Conservation (phyloP, 2,329 filamentous ascomycete species). For the Periconia sp. region DNA sequence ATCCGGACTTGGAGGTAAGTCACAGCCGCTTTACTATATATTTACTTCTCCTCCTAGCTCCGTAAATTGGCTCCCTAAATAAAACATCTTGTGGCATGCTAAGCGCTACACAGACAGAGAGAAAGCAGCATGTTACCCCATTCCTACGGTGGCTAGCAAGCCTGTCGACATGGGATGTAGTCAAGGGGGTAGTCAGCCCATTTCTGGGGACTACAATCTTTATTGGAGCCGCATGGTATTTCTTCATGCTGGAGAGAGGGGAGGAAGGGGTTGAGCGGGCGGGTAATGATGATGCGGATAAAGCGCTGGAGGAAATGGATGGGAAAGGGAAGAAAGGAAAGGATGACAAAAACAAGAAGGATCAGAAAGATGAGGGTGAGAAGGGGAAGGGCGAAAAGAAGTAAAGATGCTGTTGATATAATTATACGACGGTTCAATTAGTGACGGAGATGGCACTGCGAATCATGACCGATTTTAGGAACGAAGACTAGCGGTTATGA, state of each 20-base stretch:
- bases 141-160: conserved; percentile 41
- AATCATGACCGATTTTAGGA: no score
- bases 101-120: conserved; percentile 35
- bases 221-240: conserved; percentile 18
- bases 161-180: conserved; percentile 23
- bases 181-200: conserved; percentile 17
- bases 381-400: background rate
- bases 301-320: conserved; percentile 32
- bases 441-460: no score
- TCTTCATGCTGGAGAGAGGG: conserved; percentile 28
- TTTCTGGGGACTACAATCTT: conserved; percentile 6
- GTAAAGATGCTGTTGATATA: no score
- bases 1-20: conserved; percentile 53
- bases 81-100: background rate
- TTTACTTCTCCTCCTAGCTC: no score
- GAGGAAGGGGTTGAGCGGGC: conserved; percentile 36
- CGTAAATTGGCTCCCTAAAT: no score
- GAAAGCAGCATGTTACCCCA: conserved; percentile 52
- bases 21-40: no score
- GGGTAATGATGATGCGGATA: conserved; percentile 36
- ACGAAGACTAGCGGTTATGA: no score
- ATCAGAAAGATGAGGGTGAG: background rate
- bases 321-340: conserved; percentile 1
- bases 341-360: conserved; percentile 8
- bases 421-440: no score